phyloP scores from a whole-genome alignment of 805 yeast genomes.

The Candida coleopterorum region DNA sequence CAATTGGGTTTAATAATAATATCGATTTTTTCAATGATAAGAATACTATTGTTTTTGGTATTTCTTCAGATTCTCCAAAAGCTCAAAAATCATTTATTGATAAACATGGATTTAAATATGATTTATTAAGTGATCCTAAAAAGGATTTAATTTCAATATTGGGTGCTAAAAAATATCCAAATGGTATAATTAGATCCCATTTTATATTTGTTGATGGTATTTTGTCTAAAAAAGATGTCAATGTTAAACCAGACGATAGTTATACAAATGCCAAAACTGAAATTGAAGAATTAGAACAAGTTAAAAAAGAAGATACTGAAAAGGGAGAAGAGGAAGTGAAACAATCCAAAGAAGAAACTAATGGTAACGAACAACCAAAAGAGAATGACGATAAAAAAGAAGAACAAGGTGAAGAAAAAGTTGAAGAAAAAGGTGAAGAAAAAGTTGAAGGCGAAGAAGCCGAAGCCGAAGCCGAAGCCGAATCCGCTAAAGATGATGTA shows the following conservation, averaged over 20 bases:
- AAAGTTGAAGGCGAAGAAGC: background rate
- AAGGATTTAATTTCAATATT: slow-evolving; percentile 62
- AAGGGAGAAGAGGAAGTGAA: slow-evolving; percentile 4
- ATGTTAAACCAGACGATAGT: slow-evolving; percentile 52
- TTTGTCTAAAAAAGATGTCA: slow-evolving; percentile 38
- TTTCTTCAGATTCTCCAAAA: slow-evolving; percentile 76
- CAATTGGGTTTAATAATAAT: slow-evolving; percentile 72
- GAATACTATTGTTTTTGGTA: slow-evolving; percentile 65
- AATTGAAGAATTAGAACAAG: slow-evolving; percentile 41
- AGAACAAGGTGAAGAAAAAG: background rate
- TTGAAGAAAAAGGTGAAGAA: too few species aligned
- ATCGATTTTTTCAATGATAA: slow-evolving; percentile 45
- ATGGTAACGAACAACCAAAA: too few species aligned
- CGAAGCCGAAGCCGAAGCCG: background rate
- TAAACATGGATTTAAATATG: slow-evolving; percentile 71
- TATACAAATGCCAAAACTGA: slow-evolving; percentile 54
- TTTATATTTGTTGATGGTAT: slow-evolving; percentile 54
- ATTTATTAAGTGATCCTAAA: slow-evolving; percentile 71
- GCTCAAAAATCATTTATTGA: slow-evolving; percentile 72
- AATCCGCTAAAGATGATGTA: slow-evolving; percentile 3
- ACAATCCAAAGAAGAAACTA: slow-evolving; percentile 1
- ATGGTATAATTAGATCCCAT: slow-evolving; percentile 83
- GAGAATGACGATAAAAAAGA: too few species aligned
- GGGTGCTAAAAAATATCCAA: slow-evolving; percentile 80
- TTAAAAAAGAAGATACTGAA: background rate